Conservation (phyloP, 768 basidiomycete species). For the Termitomyces sp. region DNA sequence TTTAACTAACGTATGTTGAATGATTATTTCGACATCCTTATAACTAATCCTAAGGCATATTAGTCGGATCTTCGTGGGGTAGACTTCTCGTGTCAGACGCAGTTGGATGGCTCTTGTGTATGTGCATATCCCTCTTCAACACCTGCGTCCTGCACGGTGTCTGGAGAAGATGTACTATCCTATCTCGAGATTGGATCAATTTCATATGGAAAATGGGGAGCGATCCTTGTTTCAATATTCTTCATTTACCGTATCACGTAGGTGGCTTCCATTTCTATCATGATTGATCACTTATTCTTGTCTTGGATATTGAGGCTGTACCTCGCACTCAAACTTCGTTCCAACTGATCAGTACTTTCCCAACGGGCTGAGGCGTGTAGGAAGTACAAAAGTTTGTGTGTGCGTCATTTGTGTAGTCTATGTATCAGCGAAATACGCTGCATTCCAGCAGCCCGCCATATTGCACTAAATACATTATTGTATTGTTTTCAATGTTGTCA, state of each 20-base stretch:
- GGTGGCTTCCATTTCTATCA: conserved; percentile 13
- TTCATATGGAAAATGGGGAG: too few species aligned
- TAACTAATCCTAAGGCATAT: conserved; percentile 17
- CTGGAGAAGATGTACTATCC: conserved; percentile 47
- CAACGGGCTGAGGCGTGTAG: too few species aligned
- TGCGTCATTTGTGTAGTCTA: too few species aligned
- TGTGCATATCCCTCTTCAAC: too few species aligned
- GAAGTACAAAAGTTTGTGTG: too few species aligned
- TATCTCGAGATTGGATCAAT: conserved; percentile 43
- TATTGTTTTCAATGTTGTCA: too few species aligned
- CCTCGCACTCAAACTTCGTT: conserved; percentile 9
- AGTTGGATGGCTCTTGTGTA: conserved; percentile 31
- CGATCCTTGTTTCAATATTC: conserved; percentile 41
- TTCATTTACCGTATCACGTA: conserved; percentile 42
- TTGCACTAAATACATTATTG: too few species aligned
- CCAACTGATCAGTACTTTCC: conserved; percentile 7
- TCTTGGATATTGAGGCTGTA: conserved; percentile 6
- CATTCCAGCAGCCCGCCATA: too few species aligned
- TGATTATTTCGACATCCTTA: conserved; percentile 34
- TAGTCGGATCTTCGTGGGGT: conserved; percentile 49
- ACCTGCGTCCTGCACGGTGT: conserved; percentile 39
- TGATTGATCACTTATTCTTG: not conserved
- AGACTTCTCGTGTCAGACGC: conserved; percentile 36
- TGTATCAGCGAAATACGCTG: too few species aligned
- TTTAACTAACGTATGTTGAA: too few species aligned